Conservation (phyloP, 2,329 filamentous ascomycete species). For the Hypoxylon rubiginosum region DNA sequence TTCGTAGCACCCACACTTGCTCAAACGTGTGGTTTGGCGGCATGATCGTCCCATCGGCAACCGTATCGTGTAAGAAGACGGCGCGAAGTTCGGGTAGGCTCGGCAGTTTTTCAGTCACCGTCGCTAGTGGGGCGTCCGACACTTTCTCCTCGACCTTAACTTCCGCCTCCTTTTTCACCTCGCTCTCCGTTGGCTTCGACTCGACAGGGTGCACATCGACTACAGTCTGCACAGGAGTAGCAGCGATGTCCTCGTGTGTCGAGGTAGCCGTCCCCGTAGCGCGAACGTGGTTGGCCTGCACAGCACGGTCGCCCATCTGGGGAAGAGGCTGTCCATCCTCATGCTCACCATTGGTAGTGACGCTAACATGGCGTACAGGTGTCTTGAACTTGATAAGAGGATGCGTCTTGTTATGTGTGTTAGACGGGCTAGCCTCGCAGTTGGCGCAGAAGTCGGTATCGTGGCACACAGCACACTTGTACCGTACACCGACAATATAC, state of each 20-base stretch:
- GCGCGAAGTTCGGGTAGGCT: constrained; percentile 57
- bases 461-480: constrained; percentile 97
- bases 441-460: constrained; percentile 95
- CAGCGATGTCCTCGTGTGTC: constrained; percentile 63
- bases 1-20: constrained; percentile 92
- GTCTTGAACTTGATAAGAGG: constrained; percentile 98
- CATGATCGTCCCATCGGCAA: constrained; percentile 82
- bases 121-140: constrained; percentile 27
- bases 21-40: constrained; percentile 80
- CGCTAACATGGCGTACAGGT: constrained; percentile 86
- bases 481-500: constrained; percentile 89
- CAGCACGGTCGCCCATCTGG: constrained; percentile 77
- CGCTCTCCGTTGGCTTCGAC: constrained; percentile 48
- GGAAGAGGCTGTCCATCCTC: constrained; percentile 73
- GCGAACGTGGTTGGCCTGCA: constrained; percentile 58
- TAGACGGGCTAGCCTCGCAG: constrained; percentile 89
- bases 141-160: constrained; percentile 44
- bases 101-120: constrained; percentile 43
- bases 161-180: constrained; percentile 36
- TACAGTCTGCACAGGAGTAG: constrained; percentile 75
- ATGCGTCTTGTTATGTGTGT: constrained; percentile 94
- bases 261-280: constrained; percentile 65
- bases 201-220: constrained; percentile 77
- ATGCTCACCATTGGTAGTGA: constrained; percentile 86
- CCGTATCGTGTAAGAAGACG: constrained; percentile 81